These are phyloP conservation scores for Cyanodermella asteris DNA, from an alignment of 2,329 filamentous ascomycete genomes.

Conservation along the genomic window DNA sequence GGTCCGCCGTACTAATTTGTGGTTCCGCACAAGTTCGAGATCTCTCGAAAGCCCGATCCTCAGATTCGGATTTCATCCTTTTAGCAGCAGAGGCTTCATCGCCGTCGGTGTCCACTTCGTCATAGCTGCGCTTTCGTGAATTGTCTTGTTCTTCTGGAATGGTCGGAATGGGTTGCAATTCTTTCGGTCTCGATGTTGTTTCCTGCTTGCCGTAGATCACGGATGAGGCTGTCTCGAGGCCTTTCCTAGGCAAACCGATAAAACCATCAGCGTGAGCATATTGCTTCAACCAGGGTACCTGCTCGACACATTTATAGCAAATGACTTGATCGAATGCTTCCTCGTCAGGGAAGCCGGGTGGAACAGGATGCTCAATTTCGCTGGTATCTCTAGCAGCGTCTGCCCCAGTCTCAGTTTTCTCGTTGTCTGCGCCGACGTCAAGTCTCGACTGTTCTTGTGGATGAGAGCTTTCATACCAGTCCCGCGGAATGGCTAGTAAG, in stretches of 20 bases:
- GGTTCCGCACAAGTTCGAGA: not conserved
- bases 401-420: conserved; percentile 15
- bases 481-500: conserved; percentile 55
- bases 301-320: conserved; percentile 81
- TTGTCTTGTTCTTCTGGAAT: no score
- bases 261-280: conserved; percentile 71
- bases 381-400: conserved; percentile 29
- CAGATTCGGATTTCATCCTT: no score
- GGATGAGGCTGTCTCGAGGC: no score
- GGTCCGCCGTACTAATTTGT: not conserved
- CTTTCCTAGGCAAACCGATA: no score
- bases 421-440: conserved; percentile 7
- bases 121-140: no score
- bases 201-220: no score
- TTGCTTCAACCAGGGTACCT: conserved; percentile 74
- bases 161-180: no score
- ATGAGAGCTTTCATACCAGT: conserved; percentile 18
- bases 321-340: conserved; percentile 78
- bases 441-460: conserved; percentile 13
- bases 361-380: conserved; percentile 40
- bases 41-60: no score
- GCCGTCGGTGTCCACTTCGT: no score
- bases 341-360: conserved; percentile 69
- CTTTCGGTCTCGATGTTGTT: no score
- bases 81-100: no score